phyloP scores from a whole-genome alignment of 2,329 filamentous ascomycete genomes.

The Diaporthe sp. region DNA sequence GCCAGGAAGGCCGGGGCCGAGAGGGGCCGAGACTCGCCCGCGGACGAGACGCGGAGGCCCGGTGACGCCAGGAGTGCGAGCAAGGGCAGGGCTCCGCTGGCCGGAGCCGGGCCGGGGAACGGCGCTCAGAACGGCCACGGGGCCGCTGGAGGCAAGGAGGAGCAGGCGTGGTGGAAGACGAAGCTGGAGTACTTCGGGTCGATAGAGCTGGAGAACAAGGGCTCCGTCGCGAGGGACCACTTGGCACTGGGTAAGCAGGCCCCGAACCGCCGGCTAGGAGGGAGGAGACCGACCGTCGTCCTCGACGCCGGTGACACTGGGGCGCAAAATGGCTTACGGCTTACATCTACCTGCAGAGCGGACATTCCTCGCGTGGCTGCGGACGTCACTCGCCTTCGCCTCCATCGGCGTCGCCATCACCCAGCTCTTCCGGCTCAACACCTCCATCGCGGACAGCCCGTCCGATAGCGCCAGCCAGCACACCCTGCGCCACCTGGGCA shows the following conservation, averaged over 20 bases:
- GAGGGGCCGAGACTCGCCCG: not conserved
- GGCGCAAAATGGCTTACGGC: conserved; percentile 5
- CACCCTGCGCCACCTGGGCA: conserved; percentile 75
- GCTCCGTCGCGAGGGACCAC: conserved; percentile 86
- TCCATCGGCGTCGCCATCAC: conserved; percentile 88
- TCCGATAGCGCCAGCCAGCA: conserved; percentile 53
- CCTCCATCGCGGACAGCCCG: conserved; percentile 61
- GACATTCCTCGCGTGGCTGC: conserved; percentile 88
- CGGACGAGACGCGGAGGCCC: not conserved
- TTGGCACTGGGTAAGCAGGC: conserved; percentile 76
- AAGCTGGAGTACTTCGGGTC: conserved; percentile 65
- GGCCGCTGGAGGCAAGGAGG: conserved; percentile 42
- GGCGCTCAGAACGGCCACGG: conserved; percentile 42
- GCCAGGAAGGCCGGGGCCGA: conserved; percentile 10
- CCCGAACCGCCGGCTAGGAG: not conserved
- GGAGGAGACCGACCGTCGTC: not conserved
- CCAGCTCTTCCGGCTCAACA: conserved; percentile 87
- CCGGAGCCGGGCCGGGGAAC: conserved; percentile 26
- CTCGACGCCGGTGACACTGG: not conserved
- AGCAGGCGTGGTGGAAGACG: conserved; percentile 65
- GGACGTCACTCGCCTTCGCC: conserved; percentile 85
- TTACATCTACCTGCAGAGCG: conserved; percentile 68
- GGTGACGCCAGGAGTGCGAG: not conserved
- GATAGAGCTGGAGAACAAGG: conserved; percentile 88
- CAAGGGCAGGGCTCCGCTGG: conserved; percentile 27